Evolutionary conservation across 352 stramenopile genomes (phyloP).

Genomic region (Globisporangium iwayamae): DNA sequence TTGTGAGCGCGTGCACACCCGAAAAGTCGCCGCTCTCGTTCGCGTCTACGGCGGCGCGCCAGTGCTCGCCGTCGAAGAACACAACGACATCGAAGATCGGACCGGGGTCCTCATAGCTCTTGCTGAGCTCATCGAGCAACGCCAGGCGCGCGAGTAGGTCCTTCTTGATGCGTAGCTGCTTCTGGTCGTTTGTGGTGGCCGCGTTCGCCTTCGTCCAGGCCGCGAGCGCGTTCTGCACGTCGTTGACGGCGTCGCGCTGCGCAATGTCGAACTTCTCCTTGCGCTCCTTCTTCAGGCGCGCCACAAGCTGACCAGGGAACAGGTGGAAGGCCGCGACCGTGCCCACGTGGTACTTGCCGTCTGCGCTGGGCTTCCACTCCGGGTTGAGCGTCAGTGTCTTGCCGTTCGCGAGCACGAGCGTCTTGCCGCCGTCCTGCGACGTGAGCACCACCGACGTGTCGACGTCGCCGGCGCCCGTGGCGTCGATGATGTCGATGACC

Average conservation of each 20-base stretch:
- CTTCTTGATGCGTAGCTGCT: constrained; percentile 53
- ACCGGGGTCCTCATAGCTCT: constrained; percentile 87
- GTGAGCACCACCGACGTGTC: constrained; percentile 73
- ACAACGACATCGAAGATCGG: constrained; percentile 93
- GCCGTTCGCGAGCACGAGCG: constrained; percentile 34
- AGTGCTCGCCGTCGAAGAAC: constrained; percentile 80
- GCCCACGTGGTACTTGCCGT: constrained; percentile 81
- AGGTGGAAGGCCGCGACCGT: constrained; percentile 85
- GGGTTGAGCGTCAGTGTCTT: constrained; percentile 75
- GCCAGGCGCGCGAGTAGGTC: constrained; percentile 78
- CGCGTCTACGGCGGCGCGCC: constrained; percentile 86
- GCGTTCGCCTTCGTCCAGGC: constrained; percentile 60
- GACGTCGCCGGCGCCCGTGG: constrained; percentile 92
- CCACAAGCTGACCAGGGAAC: constrained; percentile 74
- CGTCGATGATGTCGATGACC: constrained; percentile 95
- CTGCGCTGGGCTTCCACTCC: constrained; percentile 46
- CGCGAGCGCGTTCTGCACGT: constrained; percentile 55
- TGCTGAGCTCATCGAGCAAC: constrained; percentile 67
- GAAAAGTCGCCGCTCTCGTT: constrained; percentile 84
- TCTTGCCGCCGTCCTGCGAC: constrained; percentile 47
- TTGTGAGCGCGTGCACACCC: constrained; percentile 53
- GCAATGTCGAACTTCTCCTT: constrained; percentile 74
- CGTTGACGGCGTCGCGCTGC: constrained; percentile 63
- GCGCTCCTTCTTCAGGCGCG: constrained; percentile 80
- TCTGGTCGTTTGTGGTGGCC: constrained; percentile 56